Percentiles rank a stretch among this genome's conserved stretches.
Conservation (phyloP, 768 basidiomycete genomes). For the Serpula lacrymans region DNA sequence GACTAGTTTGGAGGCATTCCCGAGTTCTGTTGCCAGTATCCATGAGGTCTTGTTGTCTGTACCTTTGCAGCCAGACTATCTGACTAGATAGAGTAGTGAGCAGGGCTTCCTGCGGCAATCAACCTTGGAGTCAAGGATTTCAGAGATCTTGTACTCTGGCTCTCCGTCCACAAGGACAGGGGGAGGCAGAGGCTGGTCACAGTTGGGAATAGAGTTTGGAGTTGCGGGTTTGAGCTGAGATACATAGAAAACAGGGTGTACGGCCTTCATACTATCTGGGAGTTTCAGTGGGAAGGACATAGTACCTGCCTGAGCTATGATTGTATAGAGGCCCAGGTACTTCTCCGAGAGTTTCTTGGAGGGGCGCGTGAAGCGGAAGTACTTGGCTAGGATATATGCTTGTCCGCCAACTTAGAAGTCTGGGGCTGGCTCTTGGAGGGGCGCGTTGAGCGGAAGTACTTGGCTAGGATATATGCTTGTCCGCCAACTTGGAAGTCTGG, state of each 20-base stretch:
- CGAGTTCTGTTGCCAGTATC: too few relatives aligned
- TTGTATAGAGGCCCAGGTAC: conserved; percentile 15
- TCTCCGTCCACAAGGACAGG: too few relatives aligned
- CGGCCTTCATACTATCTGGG: conserved; percentile 11
- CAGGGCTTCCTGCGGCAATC: too few relatives aligned
- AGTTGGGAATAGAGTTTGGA: too few relatives aligned
- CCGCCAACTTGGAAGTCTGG: conserved; percentile 7
- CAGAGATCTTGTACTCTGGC: too few relatives aligned
- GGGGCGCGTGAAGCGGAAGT: conserved; percentile 7
- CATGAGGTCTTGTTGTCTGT: too few relatives aligned
- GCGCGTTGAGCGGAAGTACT: conserved; percentile 7
- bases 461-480: conserved; percentile 6
- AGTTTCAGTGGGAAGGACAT: conserved; percentile 18
- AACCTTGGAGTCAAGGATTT: too few relatives aligned
- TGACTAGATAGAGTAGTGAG: too few relatives aligned
- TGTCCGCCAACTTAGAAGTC: conserved; percentile 6
- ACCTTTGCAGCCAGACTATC: too few relatives aligned
- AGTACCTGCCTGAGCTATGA: conserved; percentile 16
- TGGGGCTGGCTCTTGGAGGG: background rate
- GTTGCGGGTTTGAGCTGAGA: conserved; percentile 14
- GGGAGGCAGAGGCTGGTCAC: too few relatives aligned
- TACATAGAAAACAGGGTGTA: conserved; percentile 21
- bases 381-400: conserved; percentile 7
- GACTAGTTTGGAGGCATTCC: too few relatives aligned
- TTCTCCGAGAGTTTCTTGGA: conserved; percentile 18